phyloP scores from a whole-genome alignment of 495 filamentous ascomycete genomes.

The Penicillium silybi region DNA sequence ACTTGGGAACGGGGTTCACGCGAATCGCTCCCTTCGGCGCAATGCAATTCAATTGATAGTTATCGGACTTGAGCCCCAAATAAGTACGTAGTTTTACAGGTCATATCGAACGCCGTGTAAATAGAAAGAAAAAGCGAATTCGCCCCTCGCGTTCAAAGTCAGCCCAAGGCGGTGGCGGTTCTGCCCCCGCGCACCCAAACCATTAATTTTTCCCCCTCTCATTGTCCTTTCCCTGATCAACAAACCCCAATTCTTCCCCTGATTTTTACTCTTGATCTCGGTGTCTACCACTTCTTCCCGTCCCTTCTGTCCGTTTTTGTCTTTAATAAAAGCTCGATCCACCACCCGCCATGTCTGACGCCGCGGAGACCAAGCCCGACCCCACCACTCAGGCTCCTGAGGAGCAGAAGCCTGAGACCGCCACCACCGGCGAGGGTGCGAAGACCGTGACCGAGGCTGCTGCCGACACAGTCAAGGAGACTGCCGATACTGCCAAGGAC shows the following conservation, averaged over 20 bases:
- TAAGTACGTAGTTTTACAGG: slow-evolving; percentile 3
- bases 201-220: slow-evolving; percentile 34
- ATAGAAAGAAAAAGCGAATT: not conserved
- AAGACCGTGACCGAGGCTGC: slow-evolving; percentile 38
- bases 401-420: slow-evolving; percentile 36
- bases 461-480: slow-evolving; percentile 36
- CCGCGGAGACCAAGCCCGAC: slow-evolving; percentile 47
- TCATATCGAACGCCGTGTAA: not conserved
- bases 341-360: slow-evolving; percentile 42
- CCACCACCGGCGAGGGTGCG: slow-evolving; percentile 33
- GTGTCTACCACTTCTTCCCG: not conserved
- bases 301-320: not conserved
- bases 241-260: slow-evolving; percentile 23
- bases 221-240: slow-evolving; percentile 23
- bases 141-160: slow-evolving; percentile 15
- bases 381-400: slow-evolving; percentile 44
- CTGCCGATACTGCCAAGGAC: slow-evolving; percentile 45
- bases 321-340: not conserved
- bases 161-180: slow-evolving; percentile 21
- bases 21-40: slow-evolving; percentile 13
- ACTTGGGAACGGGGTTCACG: slow-evolving; percentile 6
- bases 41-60: slow-evolving; percentile 10
- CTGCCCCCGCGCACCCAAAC: slow-evolving; percentile 20
- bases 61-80: not conserved
- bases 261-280: slow-evolving; percentile 5